These are phyloP conservation scores for Geotrichum carabidarum DNA, from an alignment of 1,139 yeast genomes.

Conservation along the genomic window DNA sequence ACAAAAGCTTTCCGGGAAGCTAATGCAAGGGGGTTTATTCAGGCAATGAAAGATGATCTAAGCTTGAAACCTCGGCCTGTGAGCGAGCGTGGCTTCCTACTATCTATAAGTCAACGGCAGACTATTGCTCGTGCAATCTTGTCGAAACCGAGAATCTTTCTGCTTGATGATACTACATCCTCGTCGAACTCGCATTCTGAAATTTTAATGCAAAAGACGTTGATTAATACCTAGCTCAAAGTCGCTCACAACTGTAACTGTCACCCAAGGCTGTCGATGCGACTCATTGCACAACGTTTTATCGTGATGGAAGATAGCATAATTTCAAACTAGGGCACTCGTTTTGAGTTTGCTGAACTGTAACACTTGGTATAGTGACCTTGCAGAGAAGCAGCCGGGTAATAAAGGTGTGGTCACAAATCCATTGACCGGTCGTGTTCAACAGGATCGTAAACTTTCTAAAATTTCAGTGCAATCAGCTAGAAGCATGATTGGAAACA, in stretches of 20 bases:
- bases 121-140: conserved; percentile 81
- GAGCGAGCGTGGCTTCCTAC: conserved; percentile 49
- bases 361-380: conserved; percentile 34
- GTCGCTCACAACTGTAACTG: conserved; percentile 61
- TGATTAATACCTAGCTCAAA: conserved; percentile 58
- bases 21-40: conserved; percentile 42
- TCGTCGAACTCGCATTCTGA: conserved; percentile 69
- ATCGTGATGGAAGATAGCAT: conserved; percentile 43
- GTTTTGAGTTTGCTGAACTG: conserved; percentile 35
- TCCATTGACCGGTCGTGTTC: conserved; percentile 17
- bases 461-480: conserved; percentile 10
- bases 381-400: conserved; percentile 38
- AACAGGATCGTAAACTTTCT: conserved; percentile 14
- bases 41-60: conserved; percentile 38
- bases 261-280: conserved; percentile 76
- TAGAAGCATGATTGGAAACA: conserved; percentile 10
- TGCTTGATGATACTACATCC: conserved; percentile 75
- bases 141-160: conserved; percentile 55
- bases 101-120: conserved; percentile 87
- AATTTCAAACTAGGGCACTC: conserved; percentile 44
- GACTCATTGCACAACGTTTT: conserved; percentile 47
- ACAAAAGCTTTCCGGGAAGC: conserved; percentile 40
- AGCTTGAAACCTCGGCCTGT: no score
- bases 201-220: conserved; percentile 45
- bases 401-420: conserved; percentile 15